phyloP scores from a whole-genome alignment of 164 flowering plant genomes.

The Vitis riparia region DNA sequence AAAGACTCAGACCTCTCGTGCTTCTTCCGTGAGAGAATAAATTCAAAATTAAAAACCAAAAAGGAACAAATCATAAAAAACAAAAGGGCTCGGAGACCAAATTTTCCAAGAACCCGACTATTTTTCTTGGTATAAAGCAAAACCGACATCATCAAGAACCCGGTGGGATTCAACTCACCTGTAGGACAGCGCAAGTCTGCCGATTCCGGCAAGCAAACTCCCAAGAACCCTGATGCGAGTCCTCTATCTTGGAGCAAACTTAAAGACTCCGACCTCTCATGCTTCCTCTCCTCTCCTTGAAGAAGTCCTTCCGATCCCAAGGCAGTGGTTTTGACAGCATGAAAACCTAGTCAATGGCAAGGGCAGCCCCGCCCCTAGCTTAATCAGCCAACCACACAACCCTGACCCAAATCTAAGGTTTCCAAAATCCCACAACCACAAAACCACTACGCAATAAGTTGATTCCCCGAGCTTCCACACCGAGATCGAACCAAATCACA shows the following conservation, averaged over 20 bases:
- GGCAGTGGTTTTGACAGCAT: slow-evolving; percentile 29
- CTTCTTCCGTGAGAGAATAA: slow-evolving; percentile 24
- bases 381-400: slow-evolving; percentile 2
- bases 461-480: not conserved
- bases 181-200: slow-evolving; percentile 57
- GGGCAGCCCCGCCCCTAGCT: slow-evolving; percentile 18
- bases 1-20: slow-evolving; percentile 50
- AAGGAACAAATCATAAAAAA: no score
- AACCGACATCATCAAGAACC: no score
- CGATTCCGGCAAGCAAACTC: slow-evolving; percentile 63
- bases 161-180: slow-evolving; percentile 36
- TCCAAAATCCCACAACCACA: not conserved
- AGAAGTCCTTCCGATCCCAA: no score
- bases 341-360: slow-evolving; percentile 44
- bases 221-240: no score
- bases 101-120: no score
- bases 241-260: no score
- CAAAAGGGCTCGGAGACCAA: no score
- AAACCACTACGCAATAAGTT: not conserved
- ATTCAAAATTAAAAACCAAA: no score
- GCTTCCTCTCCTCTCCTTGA: no score
- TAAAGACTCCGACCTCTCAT: no score
- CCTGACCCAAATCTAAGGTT: slow-evolving; percentile 4
- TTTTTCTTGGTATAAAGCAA: no score
- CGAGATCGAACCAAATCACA: no score